Evolutionary conservation across 2,329 filamentous ascomycete species (phyloP).

Genomic region (Clonostachys solani): DNA sequence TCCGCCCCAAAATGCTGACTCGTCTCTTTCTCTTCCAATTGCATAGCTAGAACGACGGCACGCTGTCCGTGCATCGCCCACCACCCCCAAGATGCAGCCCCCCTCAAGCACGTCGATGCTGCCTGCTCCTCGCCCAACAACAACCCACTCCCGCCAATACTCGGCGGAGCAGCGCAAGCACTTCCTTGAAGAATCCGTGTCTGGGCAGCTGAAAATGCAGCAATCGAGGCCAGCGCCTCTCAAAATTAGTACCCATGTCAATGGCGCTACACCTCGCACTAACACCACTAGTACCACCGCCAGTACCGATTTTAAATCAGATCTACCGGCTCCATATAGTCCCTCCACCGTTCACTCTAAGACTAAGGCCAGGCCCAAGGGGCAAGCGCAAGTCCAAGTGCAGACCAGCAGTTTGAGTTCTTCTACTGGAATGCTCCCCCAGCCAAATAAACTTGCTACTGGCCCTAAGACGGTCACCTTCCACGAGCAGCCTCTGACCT

Average conservation of each 20-base stretch:
- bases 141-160: no score
- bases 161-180: no score
- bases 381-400: not conserved
- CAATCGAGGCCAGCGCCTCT: not conserved
- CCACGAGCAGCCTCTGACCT: not conserved
- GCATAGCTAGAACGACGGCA: constrained; percentile 1
- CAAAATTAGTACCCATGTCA: not conserved
- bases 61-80: not conserved
- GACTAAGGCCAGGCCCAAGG: not conserved
- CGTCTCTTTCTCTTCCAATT: not conserved
- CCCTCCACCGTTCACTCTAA: not conserved
- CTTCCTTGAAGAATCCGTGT: no score
- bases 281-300: not conserved
- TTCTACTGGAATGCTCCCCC: not conserved
- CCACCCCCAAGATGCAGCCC: no score
- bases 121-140: no score
- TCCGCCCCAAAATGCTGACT: not conserved
- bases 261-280: not conserved
- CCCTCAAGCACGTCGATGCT: no score
- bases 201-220: no score
- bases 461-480: not conserved
- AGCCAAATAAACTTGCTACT: not conserved
- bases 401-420: not conserved
- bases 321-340: not conserved
- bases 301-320: not conserved